Evolutionary conservation across 768 basidiomycete genomes (phyloP).

Genomic region (Phlegmacium glaucopus): DNA sequence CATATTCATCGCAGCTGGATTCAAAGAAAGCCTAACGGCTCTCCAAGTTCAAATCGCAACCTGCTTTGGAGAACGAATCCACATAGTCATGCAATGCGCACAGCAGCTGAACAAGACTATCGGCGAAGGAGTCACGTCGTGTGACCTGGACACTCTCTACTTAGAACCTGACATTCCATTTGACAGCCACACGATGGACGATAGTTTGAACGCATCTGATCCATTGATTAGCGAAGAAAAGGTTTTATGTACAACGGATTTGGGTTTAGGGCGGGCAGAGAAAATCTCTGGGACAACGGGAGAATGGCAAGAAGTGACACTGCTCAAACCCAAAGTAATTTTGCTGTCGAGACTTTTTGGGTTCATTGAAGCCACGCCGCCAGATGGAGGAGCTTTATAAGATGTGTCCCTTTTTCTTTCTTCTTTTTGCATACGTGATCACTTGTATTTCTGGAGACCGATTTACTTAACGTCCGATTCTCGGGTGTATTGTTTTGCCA

Average conservation of each 20-base stretch:
- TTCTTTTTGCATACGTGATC: too few species aligned
- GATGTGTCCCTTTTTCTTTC: too few species aligned
- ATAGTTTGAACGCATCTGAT: slow-evolving; percentile 30
- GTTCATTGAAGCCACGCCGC: slow-evolving; percentile 5
- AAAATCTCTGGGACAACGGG: slow-evolving; percentile 35
- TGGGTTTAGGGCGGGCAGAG: slow-evolving; percentile 44
- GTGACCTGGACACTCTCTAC: slow-evolving; percentile 52
- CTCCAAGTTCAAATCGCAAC: slow-evolving; percentile 36
- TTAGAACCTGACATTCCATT: slow-evolving; percentile 40
- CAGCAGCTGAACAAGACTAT: slow-evolving; percentile 52
- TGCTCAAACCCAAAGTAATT: slow-evolving; percentile 56
- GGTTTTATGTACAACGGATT: slow-evolving; percentile 55
- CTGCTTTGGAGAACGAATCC: slow-evolving; percentile 42
- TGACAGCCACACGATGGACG: slow-evolving; percentile 41
- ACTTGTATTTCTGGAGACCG: too few species aligned
- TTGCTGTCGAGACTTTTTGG: slow-evolving; percentile 39
- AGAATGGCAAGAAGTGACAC: slow-evolving; percentile 45
- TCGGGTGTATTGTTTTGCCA: too few species aligned
- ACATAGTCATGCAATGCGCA: slow-evolving; percentile 40
- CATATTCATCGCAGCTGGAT: slow-evolving; percentile 38
- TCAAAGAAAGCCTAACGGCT: slow-evolving; percentile 23
- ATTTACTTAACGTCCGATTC: too few species aligned
- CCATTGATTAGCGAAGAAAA: slow-evolving; percentile 20
- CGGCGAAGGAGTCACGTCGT: slow-evolving; percentile 55
- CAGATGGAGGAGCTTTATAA: too few species aligned